Base-by-base conservation (phyloP, 139 green algal species). In the Asterochloris erici region DNA sequence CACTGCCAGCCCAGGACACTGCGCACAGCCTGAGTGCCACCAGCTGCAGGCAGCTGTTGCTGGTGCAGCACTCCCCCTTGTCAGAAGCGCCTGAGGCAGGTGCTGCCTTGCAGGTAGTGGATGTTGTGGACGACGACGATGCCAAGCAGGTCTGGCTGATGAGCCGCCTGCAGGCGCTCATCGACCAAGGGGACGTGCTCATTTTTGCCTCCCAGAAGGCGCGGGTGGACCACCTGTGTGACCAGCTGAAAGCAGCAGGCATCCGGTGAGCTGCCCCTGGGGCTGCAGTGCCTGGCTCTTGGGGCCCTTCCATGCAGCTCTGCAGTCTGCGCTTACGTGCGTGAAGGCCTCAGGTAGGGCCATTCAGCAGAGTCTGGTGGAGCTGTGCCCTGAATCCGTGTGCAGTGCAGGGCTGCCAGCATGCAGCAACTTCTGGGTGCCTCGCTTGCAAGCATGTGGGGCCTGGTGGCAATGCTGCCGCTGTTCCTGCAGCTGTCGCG, bases 161-260 rank as follows among this genome's bases (percentile, higher is more conserved):
- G 26, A 81, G 66, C 11, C 84, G 74, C 19, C 85, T 98, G 77
- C 85, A 81, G 23, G 69, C 24, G n/a, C 90, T 95, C 29, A 81
- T 97, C 0, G 96, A 98, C 83, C 87, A 93, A 11, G 96, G 96
- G 10, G 94, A 98, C 27, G 94, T 98, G 28, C 91, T 99, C 23
- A 84, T 99, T n/a, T 99, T 99, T 87, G 93, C 88, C 23, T 90
- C 84, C 24, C 91, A 93, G 71, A 94, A 95, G 27, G 83, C 78
- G 0, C 81, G 84, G n/a, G 96, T 98, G 47, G 96, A 98, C 23
- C 91, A 92, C 38, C 38, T 99, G 19, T 83, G 85, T 23, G 81
- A 82, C 26, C 71, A 82, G 71, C 82, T 99, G 54, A 73, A 82
- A 26, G 84, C 68, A 66, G 60, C 27, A 15, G 84, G 84, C 27